Evolutionary conservation across 2,329 filamentous ascomycete genomes (phyloP), one percentile per base, ranked within the genome.

Genomic region (Geosmithia morbida): DNA sequence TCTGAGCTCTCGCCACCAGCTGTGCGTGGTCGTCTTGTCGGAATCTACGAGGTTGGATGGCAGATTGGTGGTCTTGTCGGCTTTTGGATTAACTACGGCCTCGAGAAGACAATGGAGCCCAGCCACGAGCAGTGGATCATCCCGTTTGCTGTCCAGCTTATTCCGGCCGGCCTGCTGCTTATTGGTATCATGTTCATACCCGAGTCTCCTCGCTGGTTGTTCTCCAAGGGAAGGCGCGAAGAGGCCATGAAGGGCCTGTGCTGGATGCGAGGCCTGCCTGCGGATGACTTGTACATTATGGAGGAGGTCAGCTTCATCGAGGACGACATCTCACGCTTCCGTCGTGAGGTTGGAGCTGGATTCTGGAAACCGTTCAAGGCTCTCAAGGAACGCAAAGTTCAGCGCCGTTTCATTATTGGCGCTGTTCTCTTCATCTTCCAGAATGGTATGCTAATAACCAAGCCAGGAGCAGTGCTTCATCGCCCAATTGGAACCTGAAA

Each of bases 371-470:
- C 83, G 0, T 85, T 87, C 65, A 66, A 69, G 7, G 68, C 76
- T 19, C 68, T 72, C 49, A 71, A 68, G 54, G 65, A 76, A 53
- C 68, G 65, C 49, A 74, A 73, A 56, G 73, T 85, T 22, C 77
- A 77, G 53, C 86, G 79, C 69, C 77, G 85, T 41, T 80, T 90
- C 63, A 75, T 86, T 59, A 71, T 89, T 11, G 85, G 85, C 44
- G 75, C 75, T 48, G 75, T 85, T 56, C 70, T 90, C 18, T 89
- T 89, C 69, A 67, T 89, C 47, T 87, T 80, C 72, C 85, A 90
- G 62, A 90, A 90, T 55, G 81, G 81, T 45, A 56, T 54, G 59
- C n/a, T 22, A 8, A 26, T 26, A 8, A 26, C 8, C 22, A 26
- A 26, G 4, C 22, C 22, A 4, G 22, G 22, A n/a, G n/a, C 8